Conservation (phyloP, 768 basidiomycete genomes). For the Trametes sanguinea region DNA sequence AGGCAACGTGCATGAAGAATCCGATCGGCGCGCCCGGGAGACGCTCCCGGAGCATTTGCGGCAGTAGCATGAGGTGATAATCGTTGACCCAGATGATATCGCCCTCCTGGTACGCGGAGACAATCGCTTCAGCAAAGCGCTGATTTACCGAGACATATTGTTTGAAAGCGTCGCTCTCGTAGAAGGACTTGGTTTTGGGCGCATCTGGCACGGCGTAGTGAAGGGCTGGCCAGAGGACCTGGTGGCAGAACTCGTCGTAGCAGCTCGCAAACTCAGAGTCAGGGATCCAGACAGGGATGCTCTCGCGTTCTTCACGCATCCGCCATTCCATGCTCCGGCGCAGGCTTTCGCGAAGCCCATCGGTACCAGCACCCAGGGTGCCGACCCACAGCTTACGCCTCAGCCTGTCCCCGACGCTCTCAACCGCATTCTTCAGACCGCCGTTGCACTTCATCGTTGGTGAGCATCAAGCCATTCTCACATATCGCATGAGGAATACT, state of each 20-base stretch:
- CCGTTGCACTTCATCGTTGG: slow-evolving; percentile 55
- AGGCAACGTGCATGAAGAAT: slow-evolving; percentile 97
- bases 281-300: slow-evolving; percentile 76
- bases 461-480: neutral
- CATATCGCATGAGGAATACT: neutral
- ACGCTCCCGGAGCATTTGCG: slow-evolving; percentile 74
- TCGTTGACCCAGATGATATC: slow-evolving; percentile 95
- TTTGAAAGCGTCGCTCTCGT: slow-evolving; percentile 77
- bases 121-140: slow-evolving; percentile 85
- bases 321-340: slow-evolving; percentile 56
- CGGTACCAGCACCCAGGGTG: slow-evolving; percentile 72
- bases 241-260: slow-evolving; percentile 86
- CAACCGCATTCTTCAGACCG: slow-evolving; percentile 79
- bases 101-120: slow-evolving; percentile 78
- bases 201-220: slow-evolving; percentile 89
- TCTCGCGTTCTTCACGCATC: slow-evolving; percentile 42
- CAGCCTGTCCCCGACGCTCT: slow-evolving; percentile 57
- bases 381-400: slow-evolving; percentile 65
- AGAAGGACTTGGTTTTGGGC: slow-evolving; percentile 78
- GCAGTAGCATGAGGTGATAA: slow-evolving; percentile 95
- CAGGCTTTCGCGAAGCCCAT: slow-evolving; percentile 58
- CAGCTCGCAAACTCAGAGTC: slow-evolving; percentile 76
- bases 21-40: slow-evolving; percentile 71
- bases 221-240: slow-evolving; percentile 83
- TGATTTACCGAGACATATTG: slow-evolving; percentile 90